A percentile compares a stretch with the other conserved stretches of the same genome.
Conservation (phyloP, 2,329 filamentous ascomycete genomes). For the Nannizziopsis barbatae region DNA sequence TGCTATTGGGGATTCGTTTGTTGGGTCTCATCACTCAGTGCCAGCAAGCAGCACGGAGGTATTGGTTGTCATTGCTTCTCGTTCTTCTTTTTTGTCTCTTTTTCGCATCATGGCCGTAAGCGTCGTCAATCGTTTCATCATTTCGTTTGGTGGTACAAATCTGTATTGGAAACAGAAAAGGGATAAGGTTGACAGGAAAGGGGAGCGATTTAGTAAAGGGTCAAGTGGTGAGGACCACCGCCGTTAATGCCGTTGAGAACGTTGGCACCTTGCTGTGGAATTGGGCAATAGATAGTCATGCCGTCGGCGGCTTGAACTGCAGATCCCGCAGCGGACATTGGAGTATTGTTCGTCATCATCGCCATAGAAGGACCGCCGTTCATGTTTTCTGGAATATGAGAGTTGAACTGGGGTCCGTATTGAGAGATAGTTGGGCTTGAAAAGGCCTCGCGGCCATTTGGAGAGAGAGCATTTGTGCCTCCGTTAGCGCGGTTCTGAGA, state of each 20-base stretch:
- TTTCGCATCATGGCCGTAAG: conserved; percentile 9
- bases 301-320: conserved; percentile 13
- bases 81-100: conserved; percentile 4
- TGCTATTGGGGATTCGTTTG: neutral
- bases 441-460: conserved; percentile 27
- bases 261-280: conserved; percentile 21
- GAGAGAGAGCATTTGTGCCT: conserved; percentile 30
- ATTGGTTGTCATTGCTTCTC: conserved; percentile 5
- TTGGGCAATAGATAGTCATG: conserved; percentile 24
- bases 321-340: conserved; percentile 4
- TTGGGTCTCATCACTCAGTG: neutral
- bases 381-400: neutral
- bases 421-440: conserved; percentile 5
- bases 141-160: conserved; percentile 12
- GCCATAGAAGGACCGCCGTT: conserved; percentile 1
- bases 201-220: conserved; percentile 10
- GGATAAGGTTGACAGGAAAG: conserved; percentile 3
- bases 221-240: conserved; percentile 11
- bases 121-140: conserved; percentile 10
- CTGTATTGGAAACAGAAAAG: conserved; percentile 7
- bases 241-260: conserved; percentile 15
- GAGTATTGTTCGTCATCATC: conserved; percentile 2
- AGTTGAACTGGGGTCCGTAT: conserved; percentile 7
- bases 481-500: conserved; percentile 28
- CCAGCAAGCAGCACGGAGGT: neutral